phyloP scores from a whole-genome alignment of 805 yeast genomes.

The Teunomyces kruisii region DNA sequence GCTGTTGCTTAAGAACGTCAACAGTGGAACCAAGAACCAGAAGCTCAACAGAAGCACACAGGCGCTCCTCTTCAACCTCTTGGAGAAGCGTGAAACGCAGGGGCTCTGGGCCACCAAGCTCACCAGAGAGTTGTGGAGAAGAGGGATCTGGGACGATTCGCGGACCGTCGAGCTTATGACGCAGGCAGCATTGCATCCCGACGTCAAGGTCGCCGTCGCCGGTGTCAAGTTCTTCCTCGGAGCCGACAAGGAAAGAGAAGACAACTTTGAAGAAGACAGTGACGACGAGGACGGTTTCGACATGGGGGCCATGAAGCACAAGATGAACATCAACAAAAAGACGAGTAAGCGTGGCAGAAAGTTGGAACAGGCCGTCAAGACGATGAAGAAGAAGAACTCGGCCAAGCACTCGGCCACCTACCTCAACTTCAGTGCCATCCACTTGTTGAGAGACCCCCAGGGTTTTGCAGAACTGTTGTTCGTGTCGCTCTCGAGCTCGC shows the following conservation, averaged over 20 bases:
- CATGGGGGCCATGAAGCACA: constrained; percentile 72
- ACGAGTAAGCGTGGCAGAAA: constrained; percentile 77
- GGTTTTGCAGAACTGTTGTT: constrained; percentile 91
- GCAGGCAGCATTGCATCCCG: constrained; percentile 88
- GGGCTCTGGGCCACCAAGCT: constrained; percentile 96
- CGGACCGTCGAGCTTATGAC: constrained; percentile 98
- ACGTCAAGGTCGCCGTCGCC: constrained; percentile 80
- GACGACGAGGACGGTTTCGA: constrained; percentile 78
- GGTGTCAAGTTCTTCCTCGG: constrained; percentile 92
- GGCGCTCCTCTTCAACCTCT: constrained; percentile 82
- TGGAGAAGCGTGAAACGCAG: constrained; percentile 73
- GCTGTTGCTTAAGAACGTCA: constrained; percentile 75
- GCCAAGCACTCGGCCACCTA: constrained; percentile 62
- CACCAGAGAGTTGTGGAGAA: constrained; percentile 94
- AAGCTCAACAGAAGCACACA: constrained; percentile 88
- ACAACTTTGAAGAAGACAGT: constrained; percentile 64
- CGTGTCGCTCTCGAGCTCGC: constrained; percentile 69
- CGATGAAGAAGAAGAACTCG: constrained; percentile 59
- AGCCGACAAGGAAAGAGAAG: constrained; percentile 92
- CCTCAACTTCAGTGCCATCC: constrained; percentile 92
- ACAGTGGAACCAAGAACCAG: constrained; percentile 87
- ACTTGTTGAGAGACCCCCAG: constrained; percentile 92
- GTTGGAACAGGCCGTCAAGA: constrained; percentile 70
- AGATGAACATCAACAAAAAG: constrained; percentile 80
- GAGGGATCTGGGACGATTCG: constrained; percentile 98